phyloP scores from a whole-genome alignment of 352 stramenopile species.

The Globisporangium recalcitrans region DNA sequence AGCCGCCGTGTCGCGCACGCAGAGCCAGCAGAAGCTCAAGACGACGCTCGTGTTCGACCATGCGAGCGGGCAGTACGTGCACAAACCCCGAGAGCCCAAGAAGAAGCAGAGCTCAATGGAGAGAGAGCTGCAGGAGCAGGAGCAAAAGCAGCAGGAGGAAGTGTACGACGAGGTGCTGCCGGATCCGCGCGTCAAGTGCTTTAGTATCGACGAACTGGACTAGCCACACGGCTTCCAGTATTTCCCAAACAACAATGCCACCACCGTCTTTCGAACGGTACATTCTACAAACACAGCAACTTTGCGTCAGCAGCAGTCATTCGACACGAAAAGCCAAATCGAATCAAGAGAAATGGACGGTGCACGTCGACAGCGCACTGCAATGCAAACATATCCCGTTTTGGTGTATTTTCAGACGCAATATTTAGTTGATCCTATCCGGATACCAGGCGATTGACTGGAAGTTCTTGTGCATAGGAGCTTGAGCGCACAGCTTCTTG shows the following conservation, averaged over 20 bases:
- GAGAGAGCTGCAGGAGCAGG: not conserved
- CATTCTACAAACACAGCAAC: not conserved
- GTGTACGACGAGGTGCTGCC: not conserved
- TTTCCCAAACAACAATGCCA: not conserved
- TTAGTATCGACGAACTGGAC: conserved; percentile 58
- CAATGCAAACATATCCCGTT: not conserved
- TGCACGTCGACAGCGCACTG: no score
- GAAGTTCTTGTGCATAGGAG: no score
- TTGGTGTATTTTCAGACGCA: not conserved
- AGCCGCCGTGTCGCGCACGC: conserved; percentile 16
- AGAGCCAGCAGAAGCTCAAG: conserved; percentile 20
- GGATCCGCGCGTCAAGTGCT: conserved; percentile 26
- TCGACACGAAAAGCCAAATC: no score
- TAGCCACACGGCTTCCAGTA: conserved; percentile 13
- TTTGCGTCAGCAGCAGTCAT: no score
- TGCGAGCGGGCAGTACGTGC: conserved; percentile 23
- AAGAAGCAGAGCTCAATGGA: not conserved
- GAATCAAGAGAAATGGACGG: no score
- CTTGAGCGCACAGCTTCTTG: not conserved
- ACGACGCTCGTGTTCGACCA: conserved; percentile 27
- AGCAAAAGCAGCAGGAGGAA: not conserved
- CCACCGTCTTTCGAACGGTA: not conserved
- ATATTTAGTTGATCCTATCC: not conserved
- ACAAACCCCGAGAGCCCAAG: conserved; percentile 17
- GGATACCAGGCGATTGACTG: not conserved